Evolutionary conservation across 2,329 filamentous ascomycete species (phyloP).

Genomic region (Aspergillus tamarii): DNA sequence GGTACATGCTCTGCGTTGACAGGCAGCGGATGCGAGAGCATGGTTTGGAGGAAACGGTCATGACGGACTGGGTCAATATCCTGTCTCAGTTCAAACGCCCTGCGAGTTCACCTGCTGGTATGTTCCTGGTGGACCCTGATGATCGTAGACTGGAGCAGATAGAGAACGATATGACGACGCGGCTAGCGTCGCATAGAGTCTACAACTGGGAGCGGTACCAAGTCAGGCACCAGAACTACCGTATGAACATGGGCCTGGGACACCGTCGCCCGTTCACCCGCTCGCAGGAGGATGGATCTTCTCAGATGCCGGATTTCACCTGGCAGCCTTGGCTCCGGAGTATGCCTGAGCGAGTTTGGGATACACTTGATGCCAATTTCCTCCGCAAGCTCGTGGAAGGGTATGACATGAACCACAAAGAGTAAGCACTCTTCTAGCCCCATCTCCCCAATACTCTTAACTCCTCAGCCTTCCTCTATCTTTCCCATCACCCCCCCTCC

Average conservation of each 20-base stretch:
- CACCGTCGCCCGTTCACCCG: constrained; percentile 60
- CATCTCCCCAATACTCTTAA: not conserved
- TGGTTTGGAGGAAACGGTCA: constrained; percentile 21
- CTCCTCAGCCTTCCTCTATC: not conserved
- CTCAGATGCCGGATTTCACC: constrained; percentile 59
- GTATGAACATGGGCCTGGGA: constrained; percentile 56
- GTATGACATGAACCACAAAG: constrained; percentile 63
- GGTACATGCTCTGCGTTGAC: constrained; percentile 63
- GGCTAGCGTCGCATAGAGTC: constrained; percentile 28
- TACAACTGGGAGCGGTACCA: constrained; percentile 52
- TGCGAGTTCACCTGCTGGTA: constrained; percentile 65
- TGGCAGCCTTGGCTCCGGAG: constrained; percentile 54
- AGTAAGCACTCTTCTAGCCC: constrained; percentile 38
- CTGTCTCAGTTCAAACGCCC: constrained; percentile 56
- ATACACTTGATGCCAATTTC: constrained; percentile 67
- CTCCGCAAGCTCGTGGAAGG: constrained; percentile 53
- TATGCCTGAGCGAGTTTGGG: constrained; percentile 64
- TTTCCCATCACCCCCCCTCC: not conserved
- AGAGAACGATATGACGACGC: constrained; percentile 50
- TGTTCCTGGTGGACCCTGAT: constrained; percentile 62
- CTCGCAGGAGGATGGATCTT: constrained; percentile 60
- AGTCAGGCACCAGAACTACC: constrained; percentile 61
- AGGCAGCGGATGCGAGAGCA: constrained; percentile 27
- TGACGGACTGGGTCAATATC: constrained; percentile 43
- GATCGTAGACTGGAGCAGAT: constrained; percentile 58